phyloP scores from a whole-genome alignment of 78 protist genomes.

The Dictyostelium purpureum region DNA sequence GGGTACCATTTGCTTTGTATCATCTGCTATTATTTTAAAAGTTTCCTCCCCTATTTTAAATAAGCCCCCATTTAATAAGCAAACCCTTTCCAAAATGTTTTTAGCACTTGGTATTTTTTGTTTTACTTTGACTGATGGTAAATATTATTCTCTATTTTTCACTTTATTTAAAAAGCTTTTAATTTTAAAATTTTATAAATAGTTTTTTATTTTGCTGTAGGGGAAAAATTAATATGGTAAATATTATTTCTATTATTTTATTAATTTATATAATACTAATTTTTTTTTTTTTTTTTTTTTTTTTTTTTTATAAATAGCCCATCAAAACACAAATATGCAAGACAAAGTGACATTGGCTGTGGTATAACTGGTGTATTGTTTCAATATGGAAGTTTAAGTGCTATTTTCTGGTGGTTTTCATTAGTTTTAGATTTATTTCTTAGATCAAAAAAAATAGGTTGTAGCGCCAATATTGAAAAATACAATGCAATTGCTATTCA shows the following conservation, averaged over 20 bases:
- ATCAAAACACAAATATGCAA: neutral
- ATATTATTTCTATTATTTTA: no score
- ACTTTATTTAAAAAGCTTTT: no score
- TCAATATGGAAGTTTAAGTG: neutral
- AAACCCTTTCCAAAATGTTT: no score
- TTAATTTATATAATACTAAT: no score
- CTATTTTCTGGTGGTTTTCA: neutral
- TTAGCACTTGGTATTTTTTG: no score
- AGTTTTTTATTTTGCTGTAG: no score
- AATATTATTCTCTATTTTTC: no score
- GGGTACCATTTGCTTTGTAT: slow-evolving; percentile 1
- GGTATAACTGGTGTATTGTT: neutral
- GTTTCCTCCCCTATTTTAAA: neutral
- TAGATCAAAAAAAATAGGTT: neutral
- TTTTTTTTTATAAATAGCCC: neutral
- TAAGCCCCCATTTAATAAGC: no score
- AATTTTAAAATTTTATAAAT: no score
- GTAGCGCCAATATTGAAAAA: neutral
- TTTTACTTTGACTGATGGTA: no score
- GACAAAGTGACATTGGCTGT: slow-evolving; percentile 7
- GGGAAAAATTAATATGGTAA: no score
- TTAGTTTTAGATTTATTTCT: neutral
- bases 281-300: no score
- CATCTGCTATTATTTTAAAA: neutral
- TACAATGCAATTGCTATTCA: neutral